These are phyloP conservation scores for Sporobolomyces pararoseus DNA, from an alignment of 768 basidiomycete species.

Conservation along the genomic window DNA sequence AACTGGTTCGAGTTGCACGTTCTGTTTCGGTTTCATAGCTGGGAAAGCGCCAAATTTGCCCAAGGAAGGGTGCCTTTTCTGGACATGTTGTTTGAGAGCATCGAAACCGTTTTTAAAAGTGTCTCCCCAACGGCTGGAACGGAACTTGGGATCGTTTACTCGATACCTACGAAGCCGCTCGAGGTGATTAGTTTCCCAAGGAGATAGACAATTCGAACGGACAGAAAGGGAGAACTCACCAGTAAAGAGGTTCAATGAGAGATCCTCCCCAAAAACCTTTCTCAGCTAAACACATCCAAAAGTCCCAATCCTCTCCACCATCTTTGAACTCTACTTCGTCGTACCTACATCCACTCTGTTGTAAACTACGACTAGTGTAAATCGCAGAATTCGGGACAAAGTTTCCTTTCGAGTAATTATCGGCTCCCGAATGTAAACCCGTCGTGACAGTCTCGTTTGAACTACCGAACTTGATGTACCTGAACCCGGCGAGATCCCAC, in stretches of 20 bases:
- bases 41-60: constrained; percentile 10
- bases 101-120: constrained; percentile 37
- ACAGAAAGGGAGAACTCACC: constrained; percentile 2
- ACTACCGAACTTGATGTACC: constrained; percentile 42
- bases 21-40: constrained; percentile 7
- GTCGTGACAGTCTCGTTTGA: constrained; percentile 40
- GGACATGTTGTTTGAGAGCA: constrained; percentile 28
- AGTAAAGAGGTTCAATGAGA: constrained; percentile 39
- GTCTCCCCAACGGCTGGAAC: constrained; percentile 37
- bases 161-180: constrained; percentile 36
- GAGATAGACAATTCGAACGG: not conserved
- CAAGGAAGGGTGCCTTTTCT: constrained; percentile 27
- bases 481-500: constrained; percentile 40
- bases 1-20: constrained; percentile 35
- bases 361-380: constrained; percentile 12
- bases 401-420: constrained; percentile 36
- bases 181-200: not conserved
- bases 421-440: constrained; percentile 32
- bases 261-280: constrained; percentile 41
- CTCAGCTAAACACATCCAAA: constrained; percentile 44
- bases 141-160: constrained; percentile 36
- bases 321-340: constrained; percentile 31
- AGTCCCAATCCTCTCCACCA: constrained; percentile 45
- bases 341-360: constrained; percentile 26
- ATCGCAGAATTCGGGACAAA: constrained; percentile 41